Base-by-base conservation (phyloP, 768 basidiomycete genomes). In the Serendipita sp. region DNA sequence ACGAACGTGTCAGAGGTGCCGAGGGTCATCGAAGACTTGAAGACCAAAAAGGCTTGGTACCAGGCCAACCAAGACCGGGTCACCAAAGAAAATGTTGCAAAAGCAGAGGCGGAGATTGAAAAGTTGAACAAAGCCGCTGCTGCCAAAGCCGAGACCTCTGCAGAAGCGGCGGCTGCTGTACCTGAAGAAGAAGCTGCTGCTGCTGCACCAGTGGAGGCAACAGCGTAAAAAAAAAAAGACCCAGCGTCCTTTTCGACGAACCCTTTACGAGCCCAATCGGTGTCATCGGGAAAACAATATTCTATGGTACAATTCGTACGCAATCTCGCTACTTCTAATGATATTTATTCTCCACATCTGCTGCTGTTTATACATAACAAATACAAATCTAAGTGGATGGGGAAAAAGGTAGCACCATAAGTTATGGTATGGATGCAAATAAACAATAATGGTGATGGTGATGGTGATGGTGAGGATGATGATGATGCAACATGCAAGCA, bases 21-120 rank as follows among this genome's bases (percentile, higher is more conserved):
- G 64, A 88, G 91, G 63, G 83, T 91, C 54, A 79, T 98, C 65
- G 88, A 90, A 71, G 90, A 96, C 73, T 80, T 99, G 65, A 88
- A 88, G 74, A 89, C 83, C 62, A 99, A 98, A 81, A 93, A 93
- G 77, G 80, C 85, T 28, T 98, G 93, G 92, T 96, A 84, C 71
- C 85, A 88, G 73, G 94, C 89, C 36, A 98, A 98, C 76, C 92
- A 94, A 74, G 82, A 81, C 32, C 83, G 83, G 28, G 82, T 81
- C 67, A 91, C 90, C 1, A 80, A 82, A 3, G 88, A 89, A 71
- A 89, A 89, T 69, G 77, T 92, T 62, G 82, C 84, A 44, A 88
- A 88, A 75, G 91, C 86, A 11, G 86, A 91, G 73, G 80, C 79
- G 13, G 82, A 87, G 68, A 88, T 92, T 71, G 76, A 80, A 69